Conservation (phyloP, 371 early-diverging fungal species). For the Lichtheimia ramosa region DNA sequence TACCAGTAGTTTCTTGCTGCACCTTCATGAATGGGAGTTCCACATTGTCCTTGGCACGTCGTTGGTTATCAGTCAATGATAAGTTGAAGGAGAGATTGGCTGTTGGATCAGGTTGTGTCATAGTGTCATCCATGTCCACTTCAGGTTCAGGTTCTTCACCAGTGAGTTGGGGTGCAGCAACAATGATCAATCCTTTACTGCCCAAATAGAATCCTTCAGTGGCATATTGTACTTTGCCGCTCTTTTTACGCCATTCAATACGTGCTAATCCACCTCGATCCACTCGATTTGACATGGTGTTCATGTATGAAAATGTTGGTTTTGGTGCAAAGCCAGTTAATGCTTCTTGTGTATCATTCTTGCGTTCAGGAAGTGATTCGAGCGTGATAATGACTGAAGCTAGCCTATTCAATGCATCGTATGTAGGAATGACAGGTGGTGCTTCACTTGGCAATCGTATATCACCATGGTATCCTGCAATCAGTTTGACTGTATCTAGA, state of each 20-base stretch:
- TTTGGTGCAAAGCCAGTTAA: conserved; percentile 44
- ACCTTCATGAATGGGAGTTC: conserved; percentile 81
- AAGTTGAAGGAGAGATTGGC: conserved; percentile 84
- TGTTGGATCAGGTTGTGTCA: conserved; percentile 26
- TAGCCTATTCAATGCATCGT: conserved; percentile 32
- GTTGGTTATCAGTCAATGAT: conserved; percentile 81
- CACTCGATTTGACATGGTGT: conserved; percentile 27
- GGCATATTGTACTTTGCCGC: conserved; percentile 44
- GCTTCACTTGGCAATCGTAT: conserved; percentile 14
- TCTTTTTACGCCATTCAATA: conserved; percentile 48
- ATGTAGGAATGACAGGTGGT: conserved; percentile 7
- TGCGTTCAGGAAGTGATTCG: conserved; percentile 26
- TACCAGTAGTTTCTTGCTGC: conserved; percentile 29
- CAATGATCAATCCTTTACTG: conserved; percentile 15
- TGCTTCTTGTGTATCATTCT: conserved; percentile 32
- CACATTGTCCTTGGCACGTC: conserved; percentile 70
- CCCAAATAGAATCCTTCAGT: conserved; percentile 24
- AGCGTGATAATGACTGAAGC: conserved; percentile 32
- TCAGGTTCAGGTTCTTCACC: conserved; percentile 13
- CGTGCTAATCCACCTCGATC: conserved; percentile 32
- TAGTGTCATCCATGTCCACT: conserved; percentile 5
- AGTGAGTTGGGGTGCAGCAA: conserved; percentile 21
- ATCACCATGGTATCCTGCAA: conserved; percentile 34
- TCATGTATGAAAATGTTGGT: conserved; percentile 44
- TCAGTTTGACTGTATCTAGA: conserved; percentile 31